Conservation (phyloP, 2,329 filamentous ascomycete species). For the Alternaria panax region DNA sequence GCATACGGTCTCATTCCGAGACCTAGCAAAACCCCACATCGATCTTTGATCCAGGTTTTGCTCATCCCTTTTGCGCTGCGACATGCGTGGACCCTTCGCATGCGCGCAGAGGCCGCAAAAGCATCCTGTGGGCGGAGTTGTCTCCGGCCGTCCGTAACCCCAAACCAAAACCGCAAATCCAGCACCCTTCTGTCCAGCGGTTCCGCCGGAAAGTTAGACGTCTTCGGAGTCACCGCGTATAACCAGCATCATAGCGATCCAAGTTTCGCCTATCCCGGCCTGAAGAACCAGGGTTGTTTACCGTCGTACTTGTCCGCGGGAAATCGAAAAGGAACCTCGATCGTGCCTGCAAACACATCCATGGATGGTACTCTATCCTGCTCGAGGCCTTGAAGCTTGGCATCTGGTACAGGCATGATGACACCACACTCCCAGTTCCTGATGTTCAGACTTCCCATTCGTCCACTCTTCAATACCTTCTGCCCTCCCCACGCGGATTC, state of each 20-base stretch:
- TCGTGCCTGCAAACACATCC: slow-evolving; percentile 60
- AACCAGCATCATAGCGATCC: background rate
- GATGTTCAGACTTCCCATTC: slow-evolving; percentile 72
- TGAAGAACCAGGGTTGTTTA: slow-evolving; percentile 56
- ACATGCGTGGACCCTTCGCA: background rate
- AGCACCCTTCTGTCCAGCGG: background rate
- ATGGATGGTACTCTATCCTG: slow-evolving; percentile 43
- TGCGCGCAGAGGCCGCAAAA: background rate
- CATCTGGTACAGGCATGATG: slow-evolving; percentile 65
- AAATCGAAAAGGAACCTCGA: slow-evolving; percentile 70
- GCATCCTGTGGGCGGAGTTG: background rate
- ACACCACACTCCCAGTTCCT: slow-evolving; percentile 98
- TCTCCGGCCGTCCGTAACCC: background rate
- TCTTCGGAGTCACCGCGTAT: background rate
- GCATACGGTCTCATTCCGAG: background rate
- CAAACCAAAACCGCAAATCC: background rate
- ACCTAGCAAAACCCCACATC: background rate
- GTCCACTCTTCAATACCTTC: slow-evolving; percentile 71
- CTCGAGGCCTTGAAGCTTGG: slow-evolving; percentile 19
- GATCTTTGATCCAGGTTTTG: background rate
- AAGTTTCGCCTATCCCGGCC: slow-evolving; percentile 15
- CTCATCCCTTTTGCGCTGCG: no score
- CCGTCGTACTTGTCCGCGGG: slow-evolving; percentile 63
- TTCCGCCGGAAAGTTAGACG: background rate
- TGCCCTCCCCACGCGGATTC: slow-evolving; percentile 93